Conservation (phyloP, 441 rosid species). For the Biscutella laevigata region DNA sequence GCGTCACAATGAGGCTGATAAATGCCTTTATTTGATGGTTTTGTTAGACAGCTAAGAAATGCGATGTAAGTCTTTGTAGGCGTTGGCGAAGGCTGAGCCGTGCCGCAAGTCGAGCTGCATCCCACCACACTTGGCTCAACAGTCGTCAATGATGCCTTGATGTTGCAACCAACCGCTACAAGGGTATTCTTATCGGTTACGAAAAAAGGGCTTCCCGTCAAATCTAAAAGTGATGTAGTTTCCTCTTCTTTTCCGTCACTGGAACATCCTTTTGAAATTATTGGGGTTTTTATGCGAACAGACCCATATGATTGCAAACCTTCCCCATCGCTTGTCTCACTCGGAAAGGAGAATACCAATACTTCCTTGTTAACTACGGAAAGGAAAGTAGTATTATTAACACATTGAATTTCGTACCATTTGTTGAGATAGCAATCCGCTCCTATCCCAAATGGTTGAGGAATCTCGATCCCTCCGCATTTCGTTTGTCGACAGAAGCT, state of each 20-base stretch:
- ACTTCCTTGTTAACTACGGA: not conserved
- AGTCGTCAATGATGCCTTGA: conserved; percentile 12
- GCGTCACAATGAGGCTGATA: too few relatives aligned
- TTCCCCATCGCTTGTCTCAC: too few relatives aligned
- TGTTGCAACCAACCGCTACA: conserved; percentile 24
- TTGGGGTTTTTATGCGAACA: not conserved
- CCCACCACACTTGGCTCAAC: conserved; percentile 15
- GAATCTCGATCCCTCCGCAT: conserved; percentile 27
- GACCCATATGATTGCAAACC: too few relatives aligned
- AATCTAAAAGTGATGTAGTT: not conserved
- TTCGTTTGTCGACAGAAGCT: not conserved
- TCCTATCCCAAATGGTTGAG: conserved; percentile 34
- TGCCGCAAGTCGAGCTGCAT: conserved; percentile 22
- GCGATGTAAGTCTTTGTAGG: too few relatives aligned
- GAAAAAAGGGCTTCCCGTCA: conserved; percentile 22
- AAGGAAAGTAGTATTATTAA: not conserved
- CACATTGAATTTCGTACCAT: conserved; percentile 24
- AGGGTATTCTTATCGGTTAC: not conserved
- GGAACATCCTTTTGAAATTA: conserved; percentile 22
- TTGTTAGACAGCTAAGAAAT: too few relatives aligned
- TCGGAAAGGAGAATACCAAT: too few relatives aligned
- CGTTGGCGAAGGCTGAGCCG: too few relatives aligned
- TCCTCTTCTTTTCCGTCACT: not conserved
- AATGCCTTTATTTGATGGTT: too few relatives aligned
- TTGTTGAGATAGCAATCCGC: conserved; percentile 7